Evolutionary conservation across 2,329 filamentous ascomycete species (phyloP).

Genomic region (Beauveria australis): DNA sequence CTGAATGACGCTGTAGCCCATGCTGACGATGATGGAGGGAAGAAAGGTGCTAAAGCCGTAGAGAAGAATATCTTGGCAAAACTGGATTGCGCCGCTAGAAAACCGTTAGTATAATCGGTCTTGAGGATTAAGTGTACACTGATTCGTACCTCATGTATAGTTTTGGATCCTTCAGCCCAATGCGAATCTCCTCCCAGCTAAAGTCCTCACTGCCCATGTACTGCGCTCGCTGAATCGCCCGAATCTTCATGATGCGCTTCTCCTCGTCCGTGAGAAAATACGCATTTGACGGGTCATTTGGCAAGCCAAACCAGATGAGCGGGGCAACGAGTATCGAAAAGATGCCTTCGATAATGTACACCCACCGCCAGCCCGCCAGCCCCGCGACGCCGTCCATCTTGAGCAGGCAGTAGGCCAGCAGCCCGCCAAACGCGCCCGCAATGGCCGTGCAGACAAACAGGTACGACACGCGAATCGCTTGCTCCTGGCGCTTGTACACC

Average conservation of each 20-base stretch:
- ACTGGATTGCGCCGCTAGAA: slow-evolving; percentile 33
- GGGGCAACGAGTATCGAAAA: slow-evolving; percentile 33
- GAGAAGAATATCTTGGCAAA: slow-evolving; percentile 42
- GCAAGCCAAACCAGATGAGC: slow-evolving; percentile 38
- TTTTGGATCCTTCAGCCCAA: slow-evolving; percentile 41
- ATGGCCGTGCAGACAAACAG: slow-evolving; percentile 40
- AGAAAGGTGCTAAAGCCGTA: slow-evolving; percentile 53
- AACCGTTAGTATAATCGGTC: not conserved
- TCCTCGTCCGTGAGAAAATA: slow-evolving; percentile 41
- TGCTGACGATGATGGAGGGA: slow-evolving; percentile 44
- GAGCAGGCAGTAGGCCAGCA: slow-evolving; percentile 39
- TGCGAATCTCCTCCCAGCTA: slow-evolving; percentile 39
- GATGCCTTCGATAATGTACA: slow-evolving; percentile 42
- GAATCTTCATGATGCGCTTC: slow-evolving; percentile 40
- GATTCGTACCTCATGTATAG: slow-evolving; percentile 35
- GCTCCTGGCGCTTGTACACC: slow-evolving; percentile 38
- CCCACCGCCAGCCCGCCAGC: slow-evolving; percentile 39
- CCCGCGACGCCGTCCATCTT: slow-evolving; percentile 38
- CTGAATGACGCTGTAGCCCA: slow-evolving; percentile 42
- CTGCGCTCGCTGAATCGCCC: slow-evolving; percentile 33
- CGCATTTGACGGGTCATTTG: slow-evolving; percentile 36
- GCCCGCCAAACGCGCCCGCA: slow-evolving; percentile 31
- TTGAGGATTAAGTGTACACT: not conserved
- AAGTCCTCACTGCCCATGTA: slow-evolving; percentile 44
- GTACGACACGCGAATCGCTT: slow-evolving; percentile 44